Evolutionary conservation across 495 filamentous ascomycete genomes (phyloP), one percentile per base, ranked within the genome.

Genomic region (Hypoxylon subgilvum): DNA sequence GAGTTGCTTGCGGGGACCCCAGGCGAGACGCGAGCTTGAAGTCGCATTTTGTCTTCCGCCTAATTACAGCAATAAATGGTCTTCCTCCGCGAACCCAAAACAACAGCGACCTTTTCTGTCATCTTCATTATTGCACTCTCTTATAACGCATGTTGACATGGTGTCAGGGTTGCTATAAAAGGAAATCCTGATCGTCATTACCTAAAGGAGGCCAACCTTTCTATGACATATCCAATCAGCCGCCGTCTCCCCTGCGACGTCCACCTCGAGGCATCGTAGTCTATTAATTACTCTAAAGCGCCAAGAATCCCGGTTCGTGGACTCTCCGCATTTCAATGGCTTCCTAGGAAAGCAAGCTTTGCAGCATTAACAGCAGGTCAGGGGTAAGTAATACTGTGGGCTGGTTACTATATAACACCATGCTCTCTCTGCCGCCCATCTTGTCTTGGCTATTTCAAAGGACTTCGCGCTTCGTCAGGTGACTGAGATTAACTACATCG

Each of bases 21-120:
- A 42, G 54, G 44, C 48, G 30, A 49, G 61, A 54, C 54, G 39
- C 45, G 36, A 28, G 53, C 42, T 40, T 64, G 35, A 48, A 59
- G 61, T 64, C n/a, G 50, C 44, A 64, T 64, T 64, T 28, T 59
- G 35, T 58, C 60, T 63, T 55, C 48, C 63, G 66, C 63, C 63
- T 63, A 66, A 67, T 63, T 67, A 64, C 48, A 67, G 61, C 57
- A 69, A 66, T 67, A 52, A 61, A 57, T 39, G 9, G 31, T 35
- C 45, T 36, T 7, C 52, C 47, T 60, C 49, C 66, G 63, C 36
- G 59, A 48, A 53, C 44, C 36, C 36, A 57, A 46, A 61, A 67
- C 46, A 57, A 55, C 49, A 48, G 44, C 41, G 17, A 25, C 60
- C 38, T 44, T 61, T 49, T 60, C 12, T 52, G 31, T 47, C 56